Conservation (phyloP, 148 eudicot species). For the Amaranthus hypochondriacus region DNA sequence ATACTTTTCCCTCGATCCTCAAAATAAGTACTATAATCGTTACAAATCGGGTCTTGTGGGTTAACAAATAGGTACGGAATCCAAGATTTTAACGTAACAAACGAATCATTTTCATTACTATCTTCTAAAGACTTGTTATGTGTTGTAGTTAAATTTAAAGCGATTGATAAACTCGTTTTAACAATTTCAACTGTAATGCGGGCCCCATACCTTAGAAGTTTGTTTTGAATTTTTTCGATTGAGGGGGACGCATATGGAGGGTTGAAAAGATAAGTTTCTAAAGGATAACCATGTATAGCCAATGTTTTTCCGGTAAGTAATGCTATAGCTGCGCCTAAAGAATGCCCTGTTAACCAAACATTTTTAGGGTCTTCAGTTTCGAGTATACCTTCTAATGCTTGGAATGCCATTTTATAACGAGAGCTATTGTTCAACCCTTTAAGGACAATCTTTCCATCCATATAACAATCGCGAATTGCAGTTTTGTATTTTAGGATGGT, state of each 20-base stretch:
- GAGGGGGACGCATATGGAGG: slow-evolving; percentile 60
- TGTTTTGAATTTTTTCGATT: slow-evolving; percentile 35
- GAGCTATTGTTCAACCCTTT: slow-evolving; percentile 38
- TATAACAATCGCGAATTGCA: slow-evolving; percentile 40
- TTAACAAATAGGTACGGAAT: slow-evolving; percentile 36
- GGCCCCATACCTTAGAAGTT: slow-evolving; percentile 34
- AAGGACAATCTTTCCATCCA: slow-evolving; percentile 33
- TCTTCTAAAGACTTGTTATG: background rate
- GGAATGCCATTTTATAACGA: slow-evolving; percentile 34
- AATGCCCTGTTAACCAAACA: slow-evolving; percentile 72
- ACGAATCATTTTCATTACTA: slow-evolving; percentile 8
- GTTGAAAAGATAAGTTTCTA: slow-evolving; percentile 70
- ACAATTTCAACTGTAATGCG: slow-evolving; percentile 38
- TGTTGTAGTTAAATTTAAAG: slow-evolving; percentile 6
- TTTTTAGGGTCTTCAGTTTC: slow-evolving; percentile 15
- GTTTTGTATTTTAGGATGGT: slow-evolving; percentile 38
- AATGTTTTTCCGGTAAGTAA: slow-evolving; percentile 49
- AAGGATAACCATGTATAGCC: slow-evolving; percentile 32
- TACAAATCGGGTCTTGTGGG: slow-evolving; percentile 28
- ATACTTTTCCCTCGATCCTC: slow-evolving; percentile 31
- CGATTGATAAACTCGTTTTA: slow-evolving; percentile 48
- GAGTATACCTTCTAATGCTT: slow-evolving; percentile 21
- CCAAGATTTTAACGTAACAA: slow-evolving; percentile 24
- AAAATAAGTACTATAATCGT: slow-evolving; percentile 35
- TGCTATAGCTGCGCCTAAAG: slow-evolving; percentile 71